Base-by-base conservation (phyloP, 371 early-diverging fungal species). In the Cladochytrium tenue region DNA sequence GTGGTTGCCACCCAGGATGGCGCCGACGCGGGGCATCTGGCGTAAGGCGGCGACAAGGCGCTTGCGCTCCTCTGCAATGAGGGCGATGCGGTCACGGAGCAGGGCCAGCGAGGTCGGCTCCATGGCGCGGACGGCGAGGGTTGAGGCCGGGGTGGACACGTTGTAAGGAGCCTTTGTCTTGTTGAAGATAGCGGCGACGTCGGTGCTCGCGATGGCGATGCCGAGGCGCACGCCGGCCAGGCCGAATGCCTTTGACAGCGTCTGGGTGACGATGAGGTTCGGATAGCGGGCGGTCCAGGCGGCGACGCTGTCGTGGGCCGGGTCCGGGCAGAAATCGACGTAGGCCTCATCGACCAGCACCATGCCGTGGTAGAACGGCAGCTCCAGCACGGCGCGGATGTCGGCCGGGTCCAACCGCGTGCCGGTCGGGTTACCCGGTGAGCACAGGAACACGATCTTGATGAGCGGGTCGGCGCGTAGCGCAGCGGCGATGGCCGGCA, bases 281-380 rank as follows among this genome's bases (percentile, higher is more conserved):
- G 94, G 93, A 67, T 96, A 96, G 34, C 88, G 72, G 4, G 75
- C 70, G 31, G 91, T 88, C 91, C 93, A 92, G 34, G 75, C 63
- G 1, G 91, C 92, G 2, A 90, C 88, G 2, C 73, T 65, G n/a
- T n/a, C n/a, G n/a, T n/a, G n/a, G 7, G 71, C 32, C 77, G 90
- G 68, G 84, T 62, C 62, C 26, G 64, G 43, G 30, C 88, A 88
- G 78, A 98, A 98, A 77, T 98, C 98, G 20, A 97, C 89, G 76
- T 98, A 98, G 1, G 98, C 98, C 80, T 98, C 98, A 80, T 98
- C 98, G 2, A 98, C 93, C 1, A 93, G 90, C 0, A 98, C 95
- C 26, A 97, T 69, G 2, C 97, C 96, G 51, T 83, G 81, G 72
- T 76, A 90, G 64, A 68, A 60, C 67, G 69, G 74, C 68, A 72